phyloP scores from a whole-genome alignment of 768 basidiomycete genomes.

The Phlebiopsis flavidoalba region DNA sequence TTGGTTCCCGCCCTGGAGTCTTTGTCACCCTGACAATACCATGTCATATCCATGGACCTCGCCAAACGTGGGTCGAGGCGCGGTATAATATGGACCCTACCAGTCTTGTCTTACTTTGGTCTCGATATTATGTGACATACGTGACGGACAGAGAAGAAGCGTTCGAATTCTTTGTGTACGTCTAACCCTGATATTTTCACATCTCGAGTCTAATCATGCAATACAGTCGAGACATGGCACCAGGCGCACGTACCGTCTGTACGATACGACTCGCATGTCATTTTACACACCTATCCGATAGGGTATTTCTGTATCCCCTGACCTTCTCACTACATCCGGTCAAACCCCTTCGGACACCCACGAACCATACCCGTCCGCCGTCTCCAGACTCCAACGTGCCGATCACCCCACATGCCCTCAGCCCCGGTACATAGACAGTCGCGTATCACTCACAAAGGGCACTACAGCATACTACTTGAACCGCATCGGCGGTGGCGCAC shows the following conservation, averaged over 20 bases:
- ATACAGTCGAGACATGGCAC: conserved; percentile 74
- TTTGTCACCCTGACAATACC: conserved; percentile 45
- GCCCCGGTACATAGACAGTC: conserved; percentile 23
- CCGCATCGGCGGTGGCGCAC: conserved; percentile 61
- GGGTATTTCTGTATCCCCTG: conserved; percentile 24
- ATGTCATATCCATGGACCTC: conserved; percentile 50
- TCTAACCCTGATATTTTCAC: conserved; percentile 10
- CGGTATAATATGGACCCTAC: conserved; percentile 86
- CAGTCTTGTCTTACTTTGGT: conserved; percentile 65
- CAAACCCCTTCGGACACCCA: conserved; percentile 9
- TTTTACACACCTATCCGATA: conserved; percentile 64
- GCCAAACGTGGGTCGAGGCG: conserved; percentile 43
- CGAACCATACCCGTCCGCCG: conserved; percentile 18
- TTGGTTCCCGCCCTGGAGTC: conserved; percentile 68
- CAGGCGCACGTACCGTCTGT: conserved; percentile 66
- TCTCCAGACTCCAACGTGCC: conserved; percentile 27
- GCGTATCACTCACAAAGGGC: conserved; percentile 24
- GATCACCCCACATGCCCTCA: conserved; percentile 31
- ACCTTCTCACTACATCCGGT: not conserved
- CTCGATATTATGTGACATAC: conserved; percentile 70
- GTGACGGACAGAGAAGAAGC: conserved; percentile 71
- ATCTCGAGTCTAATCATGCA: not conserved
- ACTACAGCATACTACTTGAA: conserved; percentile 58
- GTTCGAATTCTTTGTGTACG: conserved; percentile 78
- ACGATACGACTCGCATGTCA: conserved; percentile 74